Base-by-base conservation (phyloP, 1,139 yeast genomes). In the Saccharomycopsis crataegensis region DNA sequence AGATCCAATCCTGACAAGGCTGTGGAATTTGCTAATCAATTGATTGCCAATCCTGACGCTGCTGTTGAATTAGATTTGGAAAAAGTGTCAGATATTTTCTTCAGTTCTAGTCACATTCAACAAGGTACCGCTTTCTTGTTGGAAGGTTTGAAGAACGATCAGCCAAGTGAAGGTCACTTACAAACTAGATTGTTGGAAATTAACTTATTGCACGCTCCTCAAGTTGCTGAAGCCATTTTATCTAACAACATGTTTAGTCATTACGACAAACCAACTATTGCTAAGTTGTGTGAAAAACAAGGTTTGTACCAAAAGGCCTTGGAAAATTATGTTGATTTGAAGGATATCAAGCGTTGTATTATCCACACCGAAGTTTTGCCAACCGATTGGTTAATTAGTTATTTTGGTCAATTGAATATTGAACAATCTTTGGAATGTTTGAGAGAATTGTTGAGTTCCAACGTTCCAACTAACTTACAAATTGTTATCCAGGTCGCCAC, bases 61-160 rank as follows among this genome's bases (percentile, higher is more conserved):
- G 75, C 79, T 50, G 73, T 76, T n/a, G 79, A 82, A 60, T 73
- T 91, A 61, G 89, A 91, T 62, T 75, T 89, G 60, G 97, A 91
- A 72, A 83, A 83, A 61, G 78, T 89, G 63, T 94, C 96, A 47
- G 99, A 94, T 67, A 85, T 93, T 59, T 94, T 94, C 77, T 83
- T 94, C 70, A 84, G 96, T 46, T 98, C 93, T 70, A 91, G 93
- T 71, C 85, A 83, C 66, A 83, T 93, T 63, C 99, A 91, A 73
- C 99, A 93, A 75, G 99, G 98, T 67, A 94, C 99, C 46, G 97
- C 99, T n/a, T 89, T 94, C 74, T 76, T 94, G 64, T 77, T 94
- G 64, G 99, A 94, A 71, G 98, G 98, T 8, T 79, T 94, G 67
- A 93, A 93, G 74, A 89, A 85, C 61, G 96, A 94, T 70, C 78